Percentiles rank a stretch among this genome's conserved stretches.
Conservation (phyloP, 768 basidiomycete genomes). For the Cystobasidium tubakii region DNA sequence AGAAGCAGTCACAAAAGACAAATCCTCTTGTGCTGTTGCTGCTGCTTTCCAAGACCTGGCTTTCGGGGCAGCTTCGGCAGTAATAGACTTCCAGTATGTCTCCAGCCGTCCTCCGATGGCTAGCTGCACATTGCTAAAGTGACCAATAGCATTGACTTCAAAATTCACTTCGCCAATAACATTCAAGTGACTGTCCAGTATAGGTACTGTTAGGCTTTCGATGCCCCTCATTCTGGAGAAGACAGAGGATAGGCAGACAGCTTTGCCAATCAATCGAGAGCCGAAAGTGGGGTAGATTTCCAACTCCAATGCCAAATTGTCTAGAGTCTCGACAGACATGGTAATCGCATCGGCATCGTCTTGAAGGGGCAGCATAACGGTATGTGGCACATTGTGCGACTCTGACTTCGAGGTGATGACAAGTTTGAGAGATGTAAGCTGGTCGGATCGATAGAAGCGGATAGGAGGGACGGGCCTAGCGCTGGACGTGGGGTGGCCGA, state of each 20-base stretch:
- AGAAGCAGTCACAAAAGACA: conserved; percentile 63
- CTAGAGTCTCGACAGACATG: conserved; percentile 75
- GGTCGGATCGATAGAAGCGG: conserved; percentile 53
- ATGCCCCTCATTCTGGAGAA: conserved; percentile 57
- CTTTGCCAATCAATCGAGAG: conserved; percentile 89
- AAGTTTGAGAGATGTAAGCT: conserved; percentile 68
- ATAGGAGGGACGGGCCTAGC: conserved; percentile 48
- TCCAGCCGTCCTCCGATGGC: conserved; percentile 92
- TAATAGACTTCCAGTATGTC: conserved; percentile 95
- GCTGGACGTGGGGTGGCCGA: conserved; percentile 61
- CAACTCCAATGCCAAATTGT: conserved; percentile 74
- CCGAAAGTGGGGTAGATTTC: conserved; percentile 97
- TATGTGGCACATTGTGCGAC: conserved; percentile 76
- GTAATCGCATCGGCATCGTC: conserved; percentile 66
- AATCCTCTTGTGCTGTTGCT: conserved; percentile 39
- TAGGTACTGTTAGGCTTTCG: conserved; percentile 56
- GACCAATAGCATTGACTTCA: conserved; percentile 75
- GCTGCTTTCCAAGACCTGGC: conserved; percentile 45
- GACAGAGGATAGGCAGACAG: conserved; percentile 71
- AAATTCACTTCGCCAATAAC: conserved; percentile 92
- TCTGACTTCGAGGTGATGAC: conserved; percentile 87
- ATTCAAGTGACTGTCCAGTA: conserved; percentile 86
- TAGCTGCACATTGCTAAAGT: conserved; percentile 84
- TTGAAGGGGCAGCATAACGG: conserved; percentile 73
- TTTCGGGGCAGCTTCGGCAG: conserved; percentile 52